Conservation (phyloP, 2,329 filamentous ascomycete species). For the Iodosphaeria phyllophila region DNA sequence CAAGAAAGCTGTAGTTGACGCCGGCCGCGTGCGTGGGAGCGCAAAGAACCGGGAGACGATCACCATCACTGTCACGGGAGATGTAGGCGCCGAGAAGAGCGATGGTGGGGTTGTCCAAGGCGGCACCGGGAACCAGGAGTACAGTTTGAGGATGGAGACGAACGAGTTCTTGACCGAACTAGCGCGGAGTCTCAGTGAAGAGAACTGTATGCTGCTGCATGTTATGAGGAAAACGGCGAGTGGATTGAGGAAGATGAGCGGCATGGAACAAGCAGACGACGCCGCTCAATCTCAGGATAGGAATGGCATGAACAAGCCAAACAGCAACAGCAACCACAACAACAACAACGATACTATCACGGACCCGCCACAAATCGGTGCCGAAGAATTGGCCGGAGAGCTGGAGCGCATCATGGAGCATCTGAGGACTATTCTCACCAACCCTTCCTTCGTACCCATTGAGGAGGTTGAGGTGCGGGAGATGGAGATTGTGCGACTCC, state of each 20-base stretch:
- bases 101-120: conserved; percentile 10
- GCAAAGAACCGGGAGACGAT: conserved; percentile 34
- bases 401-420: conserved; percentile 66
- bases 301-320: conserved; percentile 30
- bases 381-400: conserved; percentile 52
- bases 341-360: conserved; percentile 8
- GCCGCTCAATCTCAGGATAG: no score
- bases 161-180: conserved; percentile 79
- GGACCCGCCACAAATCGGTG: conserved; percentile 18
- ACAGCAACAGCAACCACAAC: conserved; percentile 3
- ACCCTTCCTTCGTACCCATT: conserved; percentile 87
- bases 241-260: conserved; percentile 52
- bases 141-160: conserved; percentile 69
- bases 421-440: conserved; percentile 69
- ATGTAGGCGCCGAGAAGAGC: conserved; percentile 26
- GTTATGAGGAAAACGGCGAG: conserved; percentile 54
- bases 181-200: conserved; percentile 68
- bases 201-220: conserved; percentile 68
- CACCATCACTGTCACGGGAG: conserved; percentile 36
- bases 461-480: conserved; percentile 90
- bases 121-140: conserved; percentile 28
- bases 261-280: conserved; percentile 24
- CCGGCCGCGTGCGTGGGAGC: conserved; percentile 40
- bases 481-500: conserved; percentile 69
- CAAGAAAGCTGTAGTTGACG: conserved; percentile 69